Base-by-base conservation (phyloP, 164 flowering plant species). In the Stephania cephalantha region DNA sequence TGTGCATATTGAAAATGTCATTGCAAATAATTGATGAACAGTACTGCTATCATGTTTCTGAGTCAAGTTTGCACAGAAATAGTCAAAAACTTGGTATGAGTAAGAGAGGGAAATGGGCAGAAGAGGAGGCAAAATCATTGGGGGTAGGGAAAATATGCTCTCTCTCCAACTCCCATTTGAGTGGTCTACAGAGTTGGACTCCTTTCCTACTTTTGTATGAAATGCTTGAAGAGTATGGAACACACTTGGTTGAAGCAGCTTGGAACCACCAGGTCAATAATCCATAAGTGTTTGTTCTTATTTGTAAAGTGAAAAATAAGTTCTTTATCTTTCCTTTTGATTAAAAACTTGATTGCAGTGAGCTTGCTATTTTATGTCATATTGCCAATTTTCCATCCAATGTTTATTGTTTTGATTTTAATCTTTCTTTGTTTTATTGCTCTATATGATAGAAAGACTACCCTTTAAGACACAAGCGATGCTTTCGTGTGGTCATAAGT, bases 181-280 rank as follows among this genome's bases (percentile, higher is more conserved):
- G 68, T 78, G 77, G 82, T 72, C 81, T 75, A 73, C 89, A 86
- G 79, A 83, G 84, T 73, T 95, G 99, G 99, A 91, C 79, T 72
- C 95, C 95, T 35, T 95, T 95, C 78, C 17, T 91, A 69, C 96
- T 95, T 79, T 79, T 95, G n/a, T 95, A 90, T 85, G 99, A 95
- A 81, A 95, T 92, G 95, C 98, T 95, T 71, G 97, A 95, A 80
- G 98, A 95, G 83, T 95, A 88, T 85, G 99, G 99, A 45, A 88
- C 97, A 74, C 99, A 95, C 84, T 86, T 95, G 74, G 97, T 95
- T 78, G 99, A 95, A 84, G 98, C 99, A 74, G 99, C 98, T 74
- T 95, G 99, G 99, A 82, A 84, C 75, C 91, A 90, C 85, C 99
- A 93, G 96, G 99, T 95, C 68, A n/a, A 73, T 71, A 55, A 18